A percentile compares a stretch with the other conserved stretches of the same genome.
phyloP scores from a whole-genome alignment of 2,329 filamentous ascomycete species.

The Curvularia hawaiiensis region DNA sequence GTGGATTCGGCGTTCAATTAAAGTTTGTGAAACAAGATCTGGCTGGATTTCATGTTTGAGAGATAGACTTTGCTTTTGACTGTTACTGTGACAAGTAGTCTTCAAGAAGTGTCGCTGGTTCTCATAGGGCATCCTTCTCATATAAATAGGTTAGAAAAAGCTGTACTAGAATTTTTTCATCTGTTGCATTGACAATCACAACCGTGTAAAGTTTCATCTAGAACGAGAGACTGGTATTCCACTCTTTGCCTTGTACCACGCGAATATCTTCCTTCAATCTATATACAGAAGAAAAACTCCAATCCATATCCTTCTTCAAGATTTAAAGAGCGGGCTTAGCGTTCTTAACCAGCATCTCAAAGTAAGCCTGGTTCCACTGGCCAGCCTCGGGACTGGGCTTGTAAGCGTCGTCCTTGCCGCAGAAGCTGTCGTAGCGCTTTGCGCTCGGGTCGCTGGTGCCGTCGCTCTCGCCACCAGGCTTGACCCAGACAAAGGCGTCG shows the following conservation, averaged over 20 bases:
- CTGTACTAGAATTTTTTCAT: no score
- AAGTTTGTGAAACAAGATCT: background rate
- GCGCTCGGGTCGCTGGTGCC: slow-evolving; percentile 53
- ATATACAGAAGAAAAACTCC: background rate
- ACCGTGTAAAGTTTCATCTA: background rate
- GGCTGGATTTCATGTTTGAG: background rate
- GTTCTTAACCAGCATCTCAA: slow-evolving; percentile 46
- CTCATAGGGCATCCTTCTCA: background rate
- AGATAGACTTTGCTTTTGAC: background rate
- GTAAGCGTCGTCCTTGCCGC: slow-evolving; percentile 60
- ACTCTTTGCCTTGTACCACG: background rate
- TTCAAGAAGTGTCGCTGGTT: no score
- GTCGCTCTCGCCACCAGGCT: slow-evolving; percentile 66
- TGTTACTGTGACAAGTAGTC: background rate
- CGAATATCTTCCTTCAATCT: background rate
- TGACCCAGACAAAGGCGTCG: slow-evolving; percentile 74
- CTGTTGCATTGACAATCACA: no score
- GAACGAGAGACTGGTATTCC: background rate
- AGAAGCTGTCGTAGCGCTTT: slow-evolving; percentile 61
- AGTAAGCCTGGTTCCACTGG: slow-evolving; percentile 64
- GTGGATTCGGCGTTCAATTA: background rate
- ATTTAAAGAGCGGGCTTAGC: slow-evolving; percentile 45
- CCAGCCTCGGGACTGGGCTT: slow-evolving; percentile 73
- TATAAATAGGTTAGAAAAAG: no score
- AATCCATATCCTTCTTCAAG: no score